Conservation (phyloP, 202 grass and related monocot genomes). For the Zizania palustris region DNA sequence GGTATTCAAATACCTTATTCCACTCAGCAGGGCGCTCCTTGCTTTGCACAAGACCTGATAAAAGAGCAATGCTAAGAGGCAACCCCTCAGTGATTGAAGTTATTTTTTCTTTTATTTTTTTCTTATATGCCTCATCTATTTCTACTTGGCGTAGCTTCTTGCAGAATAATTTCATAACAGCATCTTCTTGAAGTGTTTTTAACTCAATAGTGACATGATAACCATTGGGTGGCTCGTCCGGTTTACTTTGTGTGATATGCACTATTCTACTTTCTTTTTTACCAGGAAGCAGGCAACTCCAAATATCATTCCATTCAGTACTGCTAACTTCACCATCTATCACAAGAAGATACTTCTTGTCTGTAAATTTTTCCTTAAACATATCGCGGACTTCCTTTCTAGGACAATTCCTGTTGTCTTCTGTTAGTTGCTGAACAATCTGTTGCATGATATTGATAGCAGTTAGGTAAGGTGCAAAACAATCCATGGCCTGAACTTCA, state of each 20-base stretch:
- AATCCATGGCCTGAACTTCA: constrained; percentile 7
- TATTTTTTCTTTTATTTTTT: too few relatives aligned
- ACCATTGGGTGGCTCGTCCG: constrained; percentile 2
- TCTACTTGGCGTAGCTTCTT: background rate
- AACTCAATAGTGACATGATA: background rate
- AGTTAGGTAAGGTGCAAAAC: constrained; percentile 29
- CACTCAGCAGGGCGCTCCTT: constrained; percentile 47
- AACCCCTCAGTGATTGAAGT: background rate
- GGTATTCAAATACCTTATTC: constrained; percentile 13
- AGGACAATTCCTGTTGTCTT: background rate
- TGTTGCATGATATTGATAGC: constrained; percentile 32
- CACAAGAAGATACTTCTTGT: background rate
- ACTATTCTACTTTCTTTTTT: background rate
- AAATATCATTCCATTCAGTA: constrained; percentile 15
- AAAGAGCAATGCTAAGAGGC: background rate
- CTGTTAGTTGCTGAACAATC: constrained; percentile 31
- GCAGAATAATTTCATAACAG: background rate
- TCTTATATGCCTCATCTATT: too few relatives aligned
- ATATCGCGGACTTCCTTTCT: accelerated
- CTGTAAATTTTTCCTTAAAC: background rate
- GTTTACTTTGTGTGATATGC: constrained; percentile 12
- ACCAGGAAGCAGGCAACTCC: background rate
- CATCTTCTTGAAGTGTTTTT: background rate
- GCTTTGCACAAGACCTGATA: constrained; percentile 34
- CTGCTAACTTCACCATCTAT: constrained; percentile 34